Percentiles rank a stretch among this genome's conserved stretches.
Conservation (phyloP, 2,329 filamentous ascomycete species). For the Phyllosticta capitalensis region DNA sequence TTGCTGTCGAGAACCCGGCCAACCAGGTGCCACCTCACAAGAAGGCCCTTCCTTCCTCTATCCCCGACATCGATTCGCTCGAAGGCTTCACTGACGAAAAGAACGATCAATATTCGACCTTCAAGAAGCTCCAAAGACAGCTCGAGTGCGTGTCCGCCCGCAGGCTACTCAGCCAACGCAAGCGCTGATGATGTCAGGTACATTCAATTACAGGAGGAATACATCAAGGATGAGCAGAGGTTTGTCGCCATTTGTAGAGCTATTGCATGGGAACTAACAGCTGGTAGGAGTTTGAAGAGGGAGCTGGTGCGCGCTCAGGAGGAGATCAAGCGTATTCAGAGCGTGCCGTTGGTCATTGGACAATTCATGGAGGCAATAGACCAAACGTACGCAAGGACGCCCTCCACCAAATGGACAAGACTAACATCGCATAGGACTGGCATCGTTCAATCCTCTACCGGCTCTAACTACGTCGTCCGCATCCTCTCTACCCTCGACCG, state of each 20-base stretch:
- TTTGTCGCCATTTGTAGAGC: slow-evolving; percentile 26
- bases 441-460: slow-evolving; percentile 96
- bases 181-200: slow-evolving; percentile 46
- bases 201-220: slow-evolving; percentile 97
- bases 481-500: slow-evolving; percentile 97
- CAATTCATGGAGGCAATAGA: slow-evolving; percentile 99
- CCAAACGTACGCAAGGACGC: slow-evolving; percentile 63
- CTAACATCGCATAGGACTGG: slow-evolving; percentile 58
- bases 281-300: slow-evolving; percentile 75
- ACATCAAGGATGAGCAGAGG: slow-evolving; percentile 99
- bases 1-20: slow-evolving; percentile 71
- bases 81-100: slow-evolving; percentile 74
- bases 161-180: neutral
- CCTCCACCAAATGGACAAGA: neutral
- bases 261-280: neutral
- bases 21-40: slow-evolving; percentile 68
- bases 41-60: slow-evolving; percentile 67
- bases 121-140: slow-evolving; percentile 95
- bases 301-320: slow-evolving; percentile 96
- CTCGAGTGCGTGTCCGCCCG: slow-evolving; percentile 58
- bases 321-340: slow-evolving; percentile 99
- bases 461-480: slow-evolving; percentile 97
- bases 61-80: slow-evolving; percentile 82
- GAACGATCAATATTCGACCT: slow-evolving; percentile 84
- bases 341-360: slow-evolving; percentile 92